Conservation (phyloP, 2,329 filamentous ascomycete species). For the Calonectria henricotiae region DNA sequence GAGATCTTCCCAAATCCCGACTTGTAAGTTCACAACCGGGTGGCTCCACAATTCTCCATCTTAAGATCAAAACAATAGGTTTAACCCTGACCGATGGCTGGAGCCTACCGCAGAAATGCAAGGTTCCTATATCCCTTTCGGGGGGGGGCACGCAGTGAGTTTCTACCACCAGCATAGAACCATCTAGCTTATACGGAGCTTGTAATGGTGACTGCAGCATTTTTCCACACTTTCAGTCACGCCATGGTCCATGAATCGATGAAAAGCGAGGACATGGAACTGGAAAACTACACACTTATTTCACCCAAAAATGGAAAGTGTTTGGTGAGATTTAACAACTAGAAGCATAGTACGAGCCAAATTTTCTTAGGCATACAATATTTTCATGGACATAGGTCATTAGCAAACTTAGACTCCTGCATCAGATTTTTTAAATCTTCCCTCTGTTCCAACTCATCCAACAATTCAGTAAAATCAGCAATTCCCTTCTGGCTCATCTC, state of each 20-base stretch:
- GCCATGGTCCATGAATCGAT: neutral
- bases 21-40: neutral
- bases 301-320: neutral
- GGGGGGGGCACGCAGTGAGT: conserved; percentile 7
- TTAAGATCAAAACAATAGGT: neutral
- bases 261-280: neutral
- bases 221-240: neutral
- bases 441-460: conserved; percentile 31
- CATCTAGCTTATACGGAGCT: conserved; percentile 14
- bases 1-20: conserved; percentile 14
- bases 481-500: conserved; percentile 29
- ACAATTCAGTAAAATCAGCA: conserved; percentile 18
- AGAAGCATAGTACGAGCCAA: neutral
- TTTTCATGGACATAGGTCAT: too few species aligned
- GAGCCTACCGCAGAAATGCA: conserved; percentile 14
- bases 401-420: neutral
- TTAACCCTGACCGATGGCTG: conserved; percentile 12
- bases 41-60: neutral
- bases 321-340: neutral
- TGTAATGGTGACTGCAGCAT: neutral
- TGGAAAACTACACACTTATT: neutral
- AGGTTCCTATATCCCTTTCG: conserved; percentile 4
- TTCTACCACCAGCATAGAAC: neutral
- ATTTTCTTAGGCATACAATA: neutral
- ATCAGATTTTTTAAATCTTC: conserved; percentile 34